Conservation (phyloP, 495 filamentous ascomycete species). For the Lichenothelia convexa region DNA sequence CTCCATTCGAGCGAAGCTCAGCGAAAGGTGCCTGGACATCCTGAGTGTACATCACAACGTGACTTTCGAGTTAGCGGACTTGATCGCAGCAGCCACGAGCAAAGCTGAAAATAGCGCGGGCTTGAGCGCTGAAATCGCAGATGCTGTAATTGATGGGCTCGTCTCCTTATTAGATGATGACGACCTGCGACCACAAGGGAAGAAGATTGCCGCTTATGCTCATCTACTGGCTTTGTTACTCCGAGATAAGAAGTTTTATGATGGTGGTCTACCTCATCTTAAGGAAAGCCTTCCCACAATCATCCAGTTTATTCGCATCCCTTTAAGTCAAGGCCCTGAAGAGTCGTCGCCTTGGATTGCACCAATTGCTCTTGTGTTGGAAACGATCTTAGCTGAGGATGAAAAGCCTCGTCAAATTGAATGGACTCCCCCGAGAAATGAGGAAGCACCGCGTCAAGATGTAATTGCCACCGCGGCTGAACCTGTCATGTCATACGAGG, state of each 20-base stretch:
- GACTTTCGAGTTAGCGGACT: slow-evolving; percentile 77
- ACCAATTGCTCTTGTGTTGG: slow-evolving; percentile 73
- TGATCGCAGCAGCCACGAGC: slow-evolving; percentile 59
- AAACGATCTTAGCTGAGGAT: slow-evolving; percentile 77
- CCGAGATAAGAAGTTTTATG: slow-evolving; percentile 65
- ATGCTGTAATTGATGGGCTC: slow-evolving; percentile 68
- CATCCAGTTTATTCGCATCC: slow-evolving; percentile 61
- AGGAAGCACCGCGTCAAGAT: too few species aligned
- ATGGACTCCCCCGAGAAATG: not conserved
- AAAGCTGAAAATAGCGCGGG: slow-evolving; percentile 43
- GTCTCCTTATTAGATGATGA: slow-evolving; percentile 66
- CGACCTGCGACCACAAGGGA: slow-evolving; percentile 46
- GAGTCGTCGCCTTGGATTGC: slow-evolving; percentile 81
- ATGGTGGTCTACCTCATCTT: slow-evolving; percentile 52
- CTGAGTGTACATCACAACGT: slow-evolving; percentile 72
- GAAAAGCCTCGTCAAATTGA: slow-evolving; percentile 55
- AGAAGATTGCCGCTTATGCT: slow-evolving; percentile 83
- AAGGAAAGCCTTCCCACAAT: slow-evolving; percentile 61
- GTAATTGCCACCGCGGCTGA: slow-evolving; percentile 39
- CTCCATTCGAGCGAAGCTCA: slow-evolving; percentile 53
- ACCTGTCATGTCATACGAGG: slow-evolving; percentile 42
- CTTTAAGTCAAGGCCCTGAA: slow-evolving; percentile 44
- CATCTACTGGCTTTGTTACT: slow-evolving; percentile 81
- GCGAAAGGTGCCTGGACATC: slow-evolving; percentile 79
- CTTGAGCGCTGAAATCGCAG: slow-evolving; percentile 56